Conservation (phyloP, 768 basidiomycete species). For the Psilocybe subaeruginosa region DNA sequence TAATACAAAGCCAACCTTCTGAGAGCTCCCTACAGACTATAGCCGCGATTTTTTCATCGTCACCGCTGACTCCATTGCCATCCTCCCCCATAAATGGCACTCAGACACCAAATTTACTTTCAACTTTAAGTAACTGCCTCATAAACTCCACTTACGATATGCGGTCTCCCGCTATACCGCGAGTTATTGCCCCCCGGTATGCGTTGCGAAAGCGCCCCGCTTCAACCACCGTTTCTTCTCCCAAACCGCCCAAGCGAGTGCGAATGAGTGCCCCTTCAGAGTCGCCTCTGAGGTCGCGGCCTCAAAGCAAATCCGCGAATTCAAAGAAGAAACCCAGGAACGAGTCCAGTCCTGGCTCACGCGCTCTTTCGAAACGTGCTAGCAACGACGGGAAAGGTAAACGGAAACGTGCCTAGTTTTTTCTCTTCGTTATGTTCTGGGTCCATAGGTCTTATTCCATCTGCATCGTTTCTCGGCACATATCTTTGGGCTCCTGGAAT, state of each 20-base stretch:
- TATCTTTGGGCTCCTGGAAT: background rate
- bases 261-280: background rate
- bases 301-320: background rate
- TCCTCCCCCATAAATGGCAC: background rate
- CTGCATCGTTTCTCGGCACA: background rate
- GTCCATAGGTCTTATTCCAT: background rate
- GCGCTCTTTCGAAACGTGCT: background rate
- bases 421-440: background rate
- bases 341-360: background rate
- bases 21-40: too few relatives aligned
- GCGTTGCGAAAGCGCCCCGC: conserved; percentile 9
- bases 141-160: conserved; percentile 1
- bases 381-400: background rate
- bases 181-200: conserved; percentile 5
- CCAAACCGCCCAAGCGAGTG: conserved; percentile 6
- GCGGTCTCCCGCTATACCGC: background rate
- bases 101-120: background rate
- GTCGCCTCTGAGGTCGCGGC: background rate
- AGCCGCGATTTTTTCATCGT: background rate
- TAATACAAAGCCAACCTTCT: too few relatives aligned
- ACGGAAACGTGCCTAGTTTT: conserved; percentile 1
- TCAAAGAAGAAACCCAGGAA: background rate
- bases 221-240: background rate
- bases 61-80: background rate
- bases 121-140: background rate